A percentile compares a stretch with the other conserved stretches of the same genome.
phyloP scores from a whole-genome alignment of 306 rosid genomes.

The Gleditsia sinensis region DNA sequence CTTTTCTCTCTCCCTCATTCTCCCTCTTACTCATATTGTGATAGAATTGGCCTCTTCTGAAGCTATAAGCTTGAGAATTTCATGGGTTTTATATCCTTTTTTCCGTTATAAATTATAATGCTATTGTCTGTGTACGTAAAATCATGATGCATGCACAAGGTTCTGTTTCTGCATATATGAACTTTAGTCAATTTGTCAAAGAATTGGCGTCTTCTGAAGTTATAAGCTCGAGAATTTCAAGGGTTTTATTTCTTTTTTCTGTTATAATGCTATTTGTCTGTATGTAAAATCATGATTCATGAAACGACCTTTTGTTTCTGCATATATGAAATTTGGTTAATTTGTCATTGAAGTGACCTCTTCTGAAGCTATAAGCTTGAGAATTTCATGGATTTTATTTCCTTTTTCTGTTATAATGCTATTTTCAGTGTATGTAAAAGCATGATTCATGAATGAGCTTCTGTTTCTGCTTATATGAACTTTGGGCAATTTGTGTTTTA shows the following conservation, averaged over 20 bases:
- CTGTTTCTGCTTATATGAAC: slow-evolving; percentile 12
- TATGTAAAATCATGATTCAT: no score
- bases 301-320: no score
- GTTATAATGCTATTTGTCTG: no score
- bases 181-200: background rate
- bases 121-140: background rate
- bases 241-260: no score
- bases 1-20: no score
- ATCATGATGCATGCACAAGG: background rate
- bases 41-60: background rate
- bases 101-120: background rate
- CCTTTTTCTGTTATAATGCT: background rate
- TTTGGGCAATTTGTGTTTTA: slow-evolving; percentile 12
- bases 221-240: no score
- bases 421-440: background rate
- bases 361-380: slow-evolving; percentile 4
- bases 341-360: no score
- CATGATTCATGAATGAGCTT: background rate
- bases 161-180: slow-evolving; percentile 11
- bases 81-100: background rate
- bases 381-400: background rate
- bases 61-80: slow-evolving; percentile 8
- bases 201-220: no score
- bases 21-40: background rate
- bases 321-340: no score